Evolutionary conservation across 2,329 filamentous ascomycete species (phyloP), one percentile per base, ranked within the genome.

Genomic region (Cordyceps militaris): DNA sequence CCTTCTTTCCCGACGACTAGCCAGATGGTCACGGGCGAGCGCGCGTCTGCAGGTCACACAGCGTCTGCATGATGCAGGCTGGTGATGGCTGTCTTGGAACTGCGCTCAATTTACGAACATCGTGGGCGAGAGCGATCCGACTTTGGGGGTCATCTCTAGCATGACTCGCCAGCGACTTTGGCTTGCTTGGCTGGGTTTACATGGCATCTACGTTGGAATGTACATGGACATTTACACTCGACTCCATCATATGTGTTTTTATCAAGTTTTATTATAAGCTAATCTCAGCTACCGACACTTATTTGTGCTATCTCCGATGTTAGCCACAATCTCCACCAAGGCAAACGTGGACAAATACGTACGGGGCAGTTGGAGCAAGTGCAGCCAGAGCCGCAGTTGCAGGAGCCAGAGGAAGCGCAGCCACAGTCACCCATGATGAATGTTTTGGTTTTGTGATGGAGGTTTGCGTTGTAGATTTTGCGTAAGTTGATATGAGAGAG

Each of bases 291-390:
- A 56, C 34, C 34, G n/a, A 16, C n/a, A 52, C 32, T 62, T 62
- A 62, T 63, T 61, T 61, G 56, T 62, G 47, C 61, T 61, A 26
- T 47, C 16, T 47, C 40, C 2, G 1, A 40, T 28, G 49, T 51
- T 21, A 51, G 49, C 44, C n/a, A 40, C 46, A 4, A 34, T 23
- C 16, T 23, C 24, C 3, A 21, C 28, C 16, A 5, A 28, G 13
- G 32, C 40, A 24, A 14, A 47, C 19, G 21, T 4, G 32, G 38
- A 23, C 43, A 16, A 21, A 9, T 26, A 69, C 73, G 66, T 71
- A 76, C 74, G 63, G 74, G 73, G 72, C 74, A 76, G 66, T 67
- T 67, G 48, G 66, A 62, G 63, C 74, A 76, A 62, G 73, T 70
- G 73, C 74, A 76, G 68, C 62, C 43, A 30, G 67, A 65, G 64